These are phyloP conservation scores for Boletus edulis DNA, from an alignment of 768 basidiomycete species.

Conservation along the genomic window DNA sequence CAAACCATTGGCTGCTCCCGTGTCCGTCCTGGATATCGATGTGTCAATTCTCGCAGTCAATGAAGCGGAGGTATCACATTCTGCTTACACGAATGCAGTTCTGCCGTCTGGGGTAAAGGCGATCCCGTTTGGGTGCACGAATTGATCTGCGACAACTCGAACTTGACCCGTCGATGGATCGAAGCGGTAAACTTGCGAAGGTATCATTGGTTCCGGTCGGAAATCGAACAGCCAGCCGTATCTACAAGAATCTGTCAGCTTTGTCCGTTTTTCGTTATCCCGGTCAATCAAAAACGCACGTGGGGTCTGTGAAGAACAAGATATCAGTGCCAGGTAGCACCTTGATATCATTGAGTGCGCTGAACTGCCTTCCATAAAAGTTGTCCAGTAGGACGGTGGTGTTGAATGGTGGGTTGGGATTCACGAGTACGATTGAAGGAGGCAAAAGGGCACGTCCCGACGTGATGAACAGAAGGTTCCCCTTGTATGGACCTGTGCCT, in stretches of 20 bases:
- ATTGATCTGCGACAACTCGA: slow-evolving; percentile 74
- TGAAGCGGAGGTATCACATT: background rate
- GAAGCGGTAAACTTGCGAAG: slow-evolving; percentile 20
- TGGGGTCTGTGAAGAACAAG: slow-evolving; percentile 73
- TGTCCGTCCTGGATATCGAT: slow-evolving; percentile 31
- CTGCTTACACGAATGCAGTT: slow-evolving; percentile 57
- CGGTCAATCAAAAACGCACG: slow-evolving; percentile 38
- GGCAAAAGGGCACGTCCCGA: slow-evolving; percentile 65
- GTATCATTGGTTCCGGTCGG: slow-evolving; percentile 58
- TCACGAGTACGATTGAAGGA: slow-evolving; percentile 61
- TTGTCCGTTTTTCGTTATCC: no score
- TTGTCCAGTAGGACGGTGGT: slow-evolving; percentile 71
- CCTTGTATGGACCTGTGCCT: slow-evolving; percentile 60
- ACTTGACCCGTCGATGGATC: slow-evolving; percentile 63
- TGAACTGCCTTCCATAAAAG: slow-evolving; percentile 78
- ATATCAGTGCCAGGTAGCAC: slow-evolving; percentile 63
- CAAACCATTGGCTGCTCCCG: slow-evolving; percentile 36
- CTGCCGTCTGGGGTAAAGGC: slow-evolving; percentile 66
- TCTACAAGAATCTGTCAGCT: slow-evolving; percentile 30
- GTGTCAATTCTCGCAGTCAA: background rate
- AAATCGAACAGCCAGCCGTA: slow-evolving; percentile 67
- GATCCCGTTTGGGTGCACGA: slow-evolving; percentile 71
- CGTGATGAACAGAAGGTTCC: slow-evolving; percentile 57
- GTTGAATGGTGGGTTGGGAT: slow-evolving; percentile 63
- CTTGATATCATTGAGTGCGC: slow-evolving; percentile 78